Percentiles rank a stretch among this genome's conserved stretches.
phyloP scores from a whole-genome alignment of 192 early-diverging fungal genomes.

The Coemansia sp. region DNA sequence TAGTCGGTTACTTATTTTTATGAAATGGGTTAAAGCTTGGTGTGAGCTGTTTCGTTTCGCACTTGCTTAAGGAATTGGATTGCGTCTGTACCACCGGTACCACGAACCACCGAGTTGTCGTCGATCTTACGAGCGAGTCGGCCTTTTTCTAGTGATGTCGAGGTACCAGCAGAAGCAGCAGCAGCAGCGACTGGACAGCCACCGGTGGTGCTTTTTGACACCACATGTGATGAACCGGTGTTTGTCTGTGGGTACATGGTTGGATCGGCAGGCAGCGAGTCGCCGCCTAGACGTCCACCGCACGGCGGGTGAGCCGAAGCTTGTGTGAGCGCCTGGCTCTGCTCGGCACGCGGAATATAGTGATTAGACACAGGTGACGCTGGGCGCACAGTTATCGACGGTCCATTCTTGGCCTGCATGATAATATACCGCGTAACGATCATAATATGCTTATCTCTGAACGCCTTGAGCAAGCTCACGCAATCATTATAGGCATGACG shows the following conservation, averaged over 20 bases:
- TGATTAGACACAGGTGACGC: constrained; percentile 24
- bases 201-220: background rate
- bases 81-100: constrained; percentile 85
- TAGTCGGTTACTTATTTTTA: background rate
- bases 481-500: constrained; percentile 79
- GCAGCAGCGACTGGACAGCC: background rate
- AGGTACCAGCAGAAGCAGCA: background rate
- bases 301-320: background rate
- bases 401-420: constrained; percentile 73
- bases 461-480: constrained; percentile 79
- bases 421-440: constrained; percentile 92
- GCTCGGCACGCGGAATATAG: constrained; percentile 19
- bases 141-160: background rate
- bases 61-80: constrained; percentile 94
- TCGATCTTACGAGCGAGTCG: constrained; percentile 67
- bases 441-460: constrained; percentile 91
- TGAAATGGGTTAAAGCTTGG: constrained; percentile 21
- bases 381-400: constrained; percentile 60
- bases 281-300: constrained; percentile 48
- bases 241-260: constrained; percentile 57
- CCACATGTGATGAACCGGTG: constrained; percentile 9
- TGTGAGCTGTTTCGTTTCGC: constrained; percentile 77
- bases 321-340: constrained; percentile 14
- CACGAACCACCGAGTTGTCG: constrained; percentile 64
- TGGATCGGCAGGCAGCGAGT: constrained; percentile 51